Percentiles rank a stretch among this genome's conserved stretches.
Evolutionary conservation across 768 basidiomycete genomes (phyloP).

Genomic region (Nidularia pulvinata): DNA sequence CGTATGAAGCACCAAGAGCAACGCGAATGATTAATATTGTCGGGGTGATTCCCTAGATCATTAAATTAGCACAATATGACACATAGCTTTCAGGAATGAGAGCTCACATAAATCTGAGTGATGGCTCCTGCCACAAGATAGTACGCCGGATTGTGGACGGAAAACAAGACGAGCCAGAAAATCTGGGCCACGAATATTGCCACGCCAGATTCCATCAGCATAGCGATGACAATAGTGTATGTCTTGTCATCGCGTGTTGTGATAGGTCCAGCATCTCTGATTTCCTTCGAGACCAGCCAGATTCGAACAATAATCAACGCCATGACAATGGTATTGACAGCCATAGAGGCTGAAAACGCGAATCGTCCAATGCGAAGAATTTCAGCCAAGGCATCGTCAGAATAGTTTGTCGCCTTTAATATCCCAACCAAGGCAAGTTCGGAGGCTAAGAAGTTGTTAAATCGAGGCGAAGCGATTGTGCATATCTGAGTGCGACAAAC

Average conservation of each 20-base stretch:
- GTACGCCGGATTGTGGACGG: neutral
- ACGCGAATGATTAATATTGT: neutral
- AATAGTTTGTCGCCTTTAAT: neutral
- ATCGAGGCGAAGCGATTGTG: neutral
- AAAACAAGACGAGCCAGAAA: neutral
- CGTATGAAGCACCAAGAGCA: neutral
- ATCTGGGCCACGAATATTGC: neutral
- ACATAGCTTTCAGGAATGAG: neutral
- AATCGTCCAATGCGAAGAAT: neutral
- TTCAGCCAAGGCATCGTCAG: neutral
- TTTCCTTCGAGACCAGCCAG: neutral
- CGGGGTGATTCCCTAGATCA: neutral
- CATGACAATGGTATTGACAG: neutral
- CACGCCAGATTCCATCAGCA: neutral
- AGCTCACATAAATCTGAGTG: neutral
- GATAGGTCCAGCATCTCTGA: neutral
- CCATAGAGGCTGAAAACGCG: neutral
- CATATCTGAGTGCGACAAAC: neutral
- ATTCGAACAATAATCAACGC: neutral
- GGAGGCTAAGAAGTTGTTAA: neutral
- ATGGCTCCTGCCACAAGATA: neutral
- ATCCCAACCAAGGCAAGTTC: neutral
- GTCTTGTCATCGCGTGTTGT: neutral
- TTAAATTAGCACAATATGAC: neutral
- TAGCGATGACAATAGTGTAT: neutral